A percentile compares a stretch with the other conserved stretches of the same genome.
Evolutionary conservation across 257 asterid genomes (phyloP).

Genomic region (Solanum pennellii): DNA sequence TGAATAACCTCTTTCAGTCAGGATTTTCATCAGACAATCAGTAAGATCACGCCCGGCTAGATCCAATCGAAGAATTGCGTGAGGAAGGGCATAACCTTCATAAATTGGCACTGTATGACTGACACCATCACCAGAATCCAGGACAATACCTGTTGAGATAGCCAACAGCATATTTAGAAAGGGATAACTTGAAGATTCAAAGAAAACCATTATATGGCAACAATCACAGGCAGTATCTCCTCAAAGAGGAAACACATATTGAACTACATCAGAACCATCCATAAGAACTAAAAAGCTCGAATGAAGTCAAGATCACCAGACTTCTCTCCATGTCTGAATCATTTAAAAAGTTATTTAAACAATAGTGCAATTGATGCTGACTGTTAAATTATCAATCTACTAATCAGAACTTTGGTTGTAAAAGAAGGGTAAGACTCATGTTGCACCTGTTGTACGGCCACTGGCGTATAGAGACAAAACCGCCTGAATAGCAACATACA

Average conservation of each 20-base stretch:
- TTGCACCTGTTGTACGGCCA: conserved; percentile 36
- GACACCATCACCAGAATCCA: conserved; percentile 39
- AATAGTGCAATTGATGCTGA: background rate
- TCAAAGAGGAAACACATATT: background rate
- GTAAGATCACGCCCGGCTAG: conserved; percentile 32
- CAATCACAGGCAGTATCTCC: background rate
- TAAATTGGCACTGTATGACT: conserved; percentile 31
- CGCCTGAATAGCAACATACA: conserved; percentile 45
- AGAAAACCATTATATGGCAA: background rate
- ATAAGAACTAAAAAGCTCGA: background rate
- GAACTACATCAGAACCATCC: background rate
- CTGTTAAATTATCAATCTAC: background rate
- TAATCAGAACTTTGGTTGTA: background rate
- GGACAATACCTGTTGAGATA: conserved; percentile 13
- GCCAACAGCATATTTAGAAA: background rate
- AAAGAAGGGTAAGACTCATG: background rate
- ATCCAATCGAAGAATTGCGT: conserved; percentile 19
- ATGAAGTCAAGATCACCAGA: background rate
- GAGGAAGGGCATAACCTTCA: conserved; percentile 29
- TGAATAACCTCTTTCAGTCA: conserved; percentile 23
- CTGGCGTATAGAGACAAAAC: conserved; percentile 41
- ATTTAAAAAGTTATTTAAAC: background rate
- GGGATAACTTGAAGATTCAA: background rate
- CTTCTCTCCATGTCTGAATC: background rate
- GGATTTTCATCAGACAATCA: conserved; percentile 14